Evolutionary conservation across 306 rosid species (phyloP), one percentile per base, ranked within the genome.

Genomic region (Sophora flavescens): DNA sequence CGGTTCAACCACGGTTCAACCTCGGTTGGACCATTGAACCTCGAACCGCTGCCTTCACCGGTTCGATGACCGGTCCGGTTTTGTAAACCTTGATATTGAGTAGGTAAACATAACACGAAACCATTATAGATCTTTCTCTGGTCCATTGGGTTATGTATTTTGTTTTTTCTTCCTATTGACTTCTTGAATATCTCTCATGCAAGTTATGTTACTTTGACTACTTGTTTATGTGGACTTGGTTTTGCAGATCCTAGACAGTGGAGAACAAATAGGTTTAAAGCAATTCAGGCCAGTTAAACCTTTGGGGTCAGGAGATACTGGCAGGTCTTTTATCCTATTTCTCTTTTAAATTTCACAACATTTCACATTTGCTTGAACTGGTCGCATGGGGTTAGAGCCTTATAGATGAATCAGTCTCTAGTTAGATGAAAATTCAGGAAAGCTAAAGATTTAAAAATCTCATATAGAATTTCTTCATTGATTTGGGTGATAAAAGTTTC

Each of bases 221-320:
- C n/a, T 71, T 77, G 63, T 77, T 82, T 33, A 76, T 54, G 64
- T 64, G 42, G 73, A 59, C 26, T 57, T 82, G 76, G 47, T 85
- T 70, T 79, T 83, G 84, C 89, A 95, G 99, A 88, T 90, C 84
- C 44, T 86, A 51, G 89, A 89, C 28, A 80, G 81, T 51, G 97
- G 97, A 57, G 97, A 95, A 70, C 88, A 72, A 77, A 88, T 95
- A 36, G 86, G 92, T 66, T 77, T 95, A 84, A 87, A 88, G 81
- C 99, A 95, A 77, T 92, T 95, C 74, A 90, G 54, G 85, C 99
- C 99, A 70, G 62, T 95, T 44, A 95, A 87, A 67, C 96, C 99
- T 39, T 82, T 95, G 88, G 99, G 99, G 28, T 89, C 89, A 6
- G 99, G 99, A 45, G 99, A 95, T 77, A 95, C 99, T 72, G 99